Percentiles rank a stretch among this genome's conserved stretches.
These are phyloP conservation scores for Lentinus brumalis DNA, from an alignment of 768 basidiomycete genomes.

Conservation along the genomic window DNA sequence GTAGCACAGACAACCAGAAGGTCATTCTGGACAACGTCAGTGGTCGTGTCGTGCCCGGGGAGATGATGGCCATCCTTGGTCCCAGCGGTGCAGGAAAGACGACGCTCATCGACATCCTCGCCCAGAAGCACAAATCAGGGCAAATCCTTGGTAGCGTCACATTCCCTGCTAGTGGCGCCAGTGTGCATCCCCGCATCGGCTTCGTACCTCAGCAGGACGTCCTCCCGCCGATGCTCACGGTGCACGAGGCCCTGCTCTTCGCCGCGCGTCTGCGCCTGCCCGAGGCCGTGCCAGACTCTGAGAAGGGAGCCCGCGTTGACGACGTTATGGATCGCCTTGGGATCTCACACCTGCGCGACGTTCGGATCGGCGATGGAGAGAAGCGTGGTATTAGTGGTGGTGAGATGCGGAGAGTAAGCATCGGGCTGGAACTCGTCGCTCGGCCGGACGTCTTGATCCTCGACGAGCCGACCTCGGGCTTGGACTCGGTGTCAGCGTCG, in stretches of 20 bases:
- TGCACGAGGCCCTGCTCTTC: constrained; percentile 68
- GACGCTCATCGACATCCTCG: constrained; percentile 88
- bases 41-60: constrained; percentile 74
- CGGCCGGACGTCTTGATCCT: constrained; percentile 82
- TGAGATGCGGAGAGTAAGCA: constrained; percentile 87
- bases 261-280: constrained; percentile 85
- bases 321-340: constrained; percentile 78
- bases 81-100: constrained; percentile 95
- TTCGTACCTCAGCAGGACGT: constrained; percentile 90
- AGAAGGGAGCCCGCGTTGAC: constrained; percentile 68
- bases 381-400: constrained; percentile 88
- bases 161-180: constrained; percentile 43
- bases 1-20: constrained; percentile 44
- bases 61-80: constrained; percentile 90
- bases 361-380: constrained; percentile 73
- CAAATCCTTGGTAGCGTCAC: constrained; percentile 62
- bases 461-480: constrained; percentile 82
- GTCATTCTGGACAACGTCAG: constrained; percentile 69
- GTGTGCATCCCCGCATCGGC: constrained; percentile 57
- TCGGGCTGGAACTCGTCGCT: constrained; percentile 86
- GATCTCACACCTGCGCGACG: constrained; percentile 65
- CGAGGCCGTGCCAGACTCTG: constrained; percentile 61
- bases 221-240: constrained; percentile 65
- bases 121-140: constrained; percentile 81
- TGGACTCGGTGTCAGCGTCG: constrained; percentile 87